phyloP scores from a whole-genome alignment of 345 rosid genomes.

The Acer yangbiense region DNA sequence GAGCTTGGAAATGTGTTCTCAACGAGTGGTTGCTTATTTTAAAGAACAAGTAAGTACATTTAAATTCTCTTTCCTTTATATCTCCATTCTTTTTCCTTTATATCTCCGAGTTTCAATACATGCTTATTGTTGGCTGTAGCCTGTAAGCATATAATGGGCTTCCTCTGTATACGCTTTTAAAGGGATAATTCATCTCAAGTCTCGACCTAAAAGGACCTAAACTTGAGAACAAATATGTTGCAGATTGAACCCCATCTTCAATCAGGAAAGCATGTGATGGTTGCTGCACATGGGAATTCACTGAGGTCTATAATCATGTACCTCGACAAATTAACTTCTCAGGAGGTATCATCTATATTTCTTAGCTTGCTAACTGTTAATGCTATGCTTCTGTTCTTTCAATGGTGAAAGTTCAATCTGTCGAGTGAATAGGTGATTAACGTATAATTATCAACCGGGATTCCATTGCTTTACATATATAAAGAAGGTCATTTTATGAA shows the following conservation, averaged over 20 bases:
- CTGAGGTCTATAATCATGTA: slow-evolving; percentile 94
- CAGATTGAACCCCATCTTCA: slow-evolving; percentile 90
- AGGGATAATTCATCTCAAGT: not conserved
- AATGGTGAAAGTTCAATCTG: not conserved
- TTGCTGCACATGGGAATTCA: slow-evolving; percentile 96
- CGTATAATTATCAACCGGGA: slow-evolving; percentile 86
- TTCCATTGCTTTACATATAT: slow-evolving; percentile 91
- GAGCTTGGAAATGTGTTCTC: slow-evolving; percentile 98
- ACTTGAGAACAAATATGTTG: not conserved
- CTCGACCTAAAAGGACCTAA: not conserved
- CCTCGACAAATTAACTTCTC: slow-evolving; percentile 92
- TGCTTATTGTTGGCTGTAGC: not conserved
- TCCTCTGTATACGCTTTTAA: not conserved
- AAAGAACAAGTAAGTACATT: slow-evolving; percentile 47
- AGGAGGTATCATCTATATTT: slow-evolving; percentile 57
- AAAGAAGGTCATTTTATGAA: slow-evolving; percentile 82
- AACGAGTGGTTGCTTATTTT: slow-evolving; percentile 81
- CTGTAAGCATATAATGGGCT: not conserved
- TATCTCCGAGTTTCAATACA: not conserved
- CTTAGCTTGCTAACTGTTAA: not conserved
- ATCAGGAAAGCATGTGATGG: slow-evolving; percentile 80
- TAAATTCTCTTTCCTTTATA: slow-evolving; percentile 1
- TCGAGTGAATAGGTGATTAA: slow-evolving; percentile 59
- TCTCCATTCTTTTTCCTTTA: not conserved
- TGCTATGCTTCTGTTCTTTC: not conserved